Conservation (phyloP, 305 asterid species). For the Striga hermonthica region DNA sequence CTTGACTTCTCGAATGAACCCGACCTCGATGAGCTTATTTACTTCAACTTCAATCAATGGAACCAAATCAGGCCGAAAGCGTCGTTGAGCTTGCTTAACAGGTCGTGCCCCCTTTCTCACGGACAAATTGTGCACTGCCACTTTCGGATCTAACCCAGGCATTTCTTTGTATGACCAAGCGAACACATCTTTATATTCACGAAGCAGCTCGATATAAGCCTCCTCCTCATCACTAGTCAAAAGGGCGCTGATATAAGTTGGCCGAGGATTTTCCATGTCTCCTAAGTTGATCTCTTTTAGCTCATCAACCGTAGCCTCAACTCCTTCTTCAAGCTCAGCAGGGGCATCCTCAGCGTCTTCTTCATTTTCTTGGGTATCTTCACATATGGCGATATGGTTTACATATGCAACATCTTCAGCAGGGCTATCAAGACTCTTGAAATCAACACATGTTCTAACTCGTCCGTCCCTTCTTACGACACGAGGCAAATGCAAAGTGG, state of each 20-base stretch:
- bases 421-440: not conserved
- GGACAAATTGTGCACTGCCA: too few species aligned
- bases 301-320: not conserved
- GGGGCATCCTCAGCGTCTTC: not conserved
- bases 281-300: not conserved
- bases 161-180: slow-evolving; percentile 3
- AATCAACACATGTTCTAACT: not conserved
- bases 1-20: not conserved
- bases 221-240: not conserved
- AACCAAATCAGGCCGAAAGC: not conserved
- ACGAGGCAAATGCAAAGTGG: not conserved
- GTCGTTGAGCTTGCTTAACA: not conserved
- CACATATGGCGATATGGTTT: not conserved
- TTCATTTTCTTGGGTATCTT: not conserved
- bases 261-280: not conserved
- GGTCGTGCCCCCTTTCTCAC: too few species aligned
- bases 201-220: not conserved
- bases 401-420: not conserved
- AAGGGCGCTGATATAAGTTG: not conserved
- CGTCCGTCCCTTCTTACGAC: not conserved
- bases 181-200: not conserved
- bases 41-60: not conserved
- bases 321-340: not conserved
- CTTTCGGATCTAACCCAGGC: not conserved
- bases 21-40: not conserved